Base-by-base conservation (phyloP, 2,329 filamentous ascomycete species). In the Mycogone perniciosa region DNA sequence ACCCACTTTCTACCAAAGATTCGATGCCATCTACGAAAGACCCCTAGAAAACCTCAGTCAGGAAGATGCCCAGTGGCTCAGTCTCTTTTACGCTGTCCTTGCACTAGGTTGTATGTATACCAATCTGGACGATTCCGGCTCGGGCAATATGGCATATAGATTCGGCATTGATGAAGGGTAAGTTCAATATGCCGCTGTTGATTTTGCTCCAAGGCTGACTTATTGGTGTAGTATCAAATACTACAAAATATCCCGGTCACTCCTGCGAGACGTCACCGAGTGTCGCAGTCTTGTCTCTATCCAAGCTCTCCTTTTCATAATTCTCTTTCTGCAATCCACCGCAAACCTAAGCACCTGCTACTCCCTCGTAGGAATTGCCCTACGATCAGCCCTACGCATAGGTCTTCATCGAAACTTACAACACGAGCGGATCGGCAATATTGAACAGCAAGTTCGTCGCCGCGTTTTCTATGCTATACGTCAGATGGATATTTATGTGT, bases 261-360 rank as follows among this genome's bases (percentile, higher is more conserved):
- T 90, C 51, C 71, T 91, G 44, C 75, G 80, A 51, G 82, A 85
- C 54, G 72, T 84, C 40, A 81, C 81, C 1, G 81, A 85, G 53
- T 90, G 86, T 58, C 82, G 87, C 43, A 87, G 91, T 62, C 72
- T 92, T 40, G 79, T 76, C 20, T 87, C 87, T 1, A 71, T 92
- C 7, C 88, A 93, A 64, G 82, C 85, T 2, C 76, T 93, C 6
- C 71, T 90, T 20, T 90, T 89, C 64, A 87, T 90, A 77, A 86
- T 90, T 44, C 71, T 92, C 3, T 93, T 91, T 62, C 75, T 92
- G 1, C 88, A 93, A 62, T 82, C 85, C 2, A 88, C 88, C 2
- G 86, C 87, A 7, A 88, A 89, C 62, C 71, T 92, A 31, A 88
- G 84, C 62, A 86, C 83, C 7, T 92, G 88, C 63, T 92, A 92